These are phyloP conservation scores for Colletotrichum euphorbiae DNA, from an alignment of 2,329 filamentous ascomycete species.

Conservation along the genomic window DNA sequence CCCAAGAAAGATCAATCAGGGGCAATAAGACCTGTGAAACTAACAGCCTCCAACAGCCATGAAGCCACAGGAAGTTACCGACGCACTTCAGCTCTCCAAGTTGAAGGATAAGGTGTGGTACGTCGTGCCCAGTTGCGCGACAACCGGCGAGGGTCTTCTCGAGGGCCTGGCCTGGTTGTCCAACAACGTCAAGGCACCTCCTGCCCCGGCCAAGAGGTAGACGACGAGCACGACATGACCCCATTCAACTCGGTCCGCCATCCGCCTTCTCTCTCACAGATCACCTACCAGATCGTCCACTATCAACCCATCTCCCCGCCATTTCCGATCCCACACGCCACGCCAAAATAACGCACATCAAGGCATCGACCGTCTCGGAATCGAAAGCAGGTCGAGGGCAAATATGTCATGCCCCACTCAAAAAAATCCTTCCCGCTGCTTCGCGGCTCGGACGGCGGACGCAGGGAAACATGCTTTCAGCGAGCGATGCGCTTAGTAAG, in stretches of 20 bases:
- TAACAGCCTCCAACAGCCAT: conserved; percentile 66
- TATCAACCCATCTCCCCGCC: conserved; percentile 7
- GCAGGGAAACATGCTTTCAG: conserved; percentile 23
- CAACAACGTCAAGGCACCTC: conserved; percentile 81
- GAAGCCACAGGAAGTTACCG: conserved; percentile 83
- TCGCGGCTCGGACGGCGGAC: conserved; percentile 1
- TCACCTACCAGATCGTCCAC: neutral
- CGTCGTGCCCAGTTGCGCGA: conserved; percentile 85
- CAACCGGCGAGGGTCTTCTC: conserved; percentile 82
- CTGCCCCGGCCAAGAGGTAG: conserved; percentile 67
- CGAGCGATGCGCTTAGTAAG: conserved; percentile 9
- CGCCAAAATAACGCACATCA: conserved; percentile 13
- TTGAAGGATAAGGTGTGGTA: conserved; percentile 89
- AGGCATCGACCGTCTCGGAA: conserved; percentile 14
- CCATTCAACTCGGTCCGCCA: conserved; percentile 7
- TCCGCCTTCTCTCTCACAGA: conserved; percentile 7
- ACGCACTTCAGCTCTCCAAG: conserved; percentile 79
- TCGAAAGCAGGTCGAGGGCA: conserved; percentile 1
- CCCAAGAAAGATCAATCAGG: neutral
- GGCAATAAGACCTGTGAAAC: neutral
- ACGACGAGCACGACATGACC: conserved; percentile 25
- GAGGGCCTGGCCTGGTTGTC: conserved; percentile 87
- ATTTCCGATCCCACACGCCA: neutral
- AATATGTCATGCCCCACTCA: neutral
- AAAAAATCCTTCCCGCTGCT: neutral